These are phyloP conservation scores for Parathielavia appendiculata DNA, from an alignment of 495 filamentous ascomycete species.

Conservation along the genomic window DNA sequence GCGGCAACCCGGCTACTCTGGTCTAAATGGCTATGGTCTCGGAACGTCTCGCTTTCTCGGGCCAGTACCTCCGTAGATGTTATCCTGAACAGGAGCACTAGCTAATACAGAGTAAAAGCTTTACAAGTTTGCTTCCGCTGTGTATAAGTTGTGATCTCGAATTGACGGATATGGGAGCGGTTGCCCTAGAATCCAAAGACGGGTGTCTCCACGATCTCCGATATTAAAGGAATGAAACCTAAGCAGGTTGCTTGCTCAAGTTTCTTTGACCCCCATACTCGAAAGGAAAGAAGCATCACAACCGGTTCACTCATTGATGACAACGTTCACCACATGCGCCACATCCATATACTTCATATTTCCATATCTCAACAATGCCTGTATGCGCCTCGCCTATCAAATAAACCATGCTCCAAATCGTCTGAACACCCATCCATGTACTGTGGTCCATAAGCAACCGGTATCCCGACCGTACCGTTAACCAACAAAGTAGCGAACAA, in stretches of 20 bases:
- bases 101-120: slow-evolving; percentile 32
- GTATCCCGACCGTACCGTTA: background rate
- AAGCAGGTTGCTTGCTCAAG: no score
- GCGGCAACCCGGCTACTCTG: slow-evolving; percentile 24
- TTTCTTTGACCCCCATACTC: no score
- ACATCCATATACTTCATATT: background rate
- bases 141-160: background rate
- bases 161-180: background rate
- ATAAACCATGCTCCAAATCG: background rate
- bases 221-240: no score
- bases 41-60: slow-evolving; percentile 14
- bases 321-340: background rate
- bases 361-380: background rate
- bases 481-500: slow-evolving; percentile 3
- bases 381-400: background rate
- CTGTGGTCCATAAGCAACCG: background rate
- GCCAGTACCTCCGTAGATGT: slow-evolving; percentile 20
- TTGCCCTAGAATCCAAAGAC: no score
- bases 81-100: slow-evolving; percentile 26
- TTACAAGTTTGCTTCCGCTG: background rate
- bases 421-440: slow-evolving; percentile 3
- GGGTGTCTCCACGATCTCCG: no score
- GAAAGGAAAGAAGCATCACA: no score
- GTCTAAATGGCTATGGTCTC: slow-evolving; percentile 13
- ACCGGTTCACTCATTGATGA: background rate